Base-by-base conservation (phyloP, 192 early-diverging fungal species). In the Rhizophagus prolifer region DNA sequence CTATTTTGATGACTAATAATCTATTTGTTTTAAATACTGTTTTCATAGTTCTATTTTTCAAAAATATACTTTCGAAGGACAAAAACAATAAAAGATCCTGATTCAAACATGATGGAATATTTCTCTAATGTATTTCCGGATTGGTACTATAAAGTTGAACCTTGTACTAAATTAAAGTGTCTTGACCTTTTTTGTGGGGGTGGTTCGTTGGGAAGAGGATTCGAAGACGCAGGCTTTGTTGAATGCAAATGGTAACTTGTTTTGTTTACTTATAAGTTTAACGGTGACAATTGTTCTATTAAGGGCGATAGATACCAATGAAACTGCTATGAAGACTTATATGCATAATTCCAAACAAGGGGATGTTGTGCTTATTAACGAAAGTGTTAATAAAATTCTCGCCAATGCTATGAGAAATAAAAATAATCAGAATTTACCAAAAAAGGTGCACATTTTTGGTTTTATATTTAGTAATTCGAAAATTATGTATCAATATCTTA, bases 111-210 rank as follows among this genome's bases (percentile, higher is more conserved):
- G 23, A 60, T 41, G 10, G 63, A 79, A 25, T 19, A 79, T 26
- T 19, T 77, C 14, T 23, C 38, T 9, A 69, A 14, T 5, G 54
- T 16, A 9, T 64, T 72, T 64, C 23, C 54, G 9, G 14, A 28
- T 28, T 73, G 75, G 30, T 63, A 14, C 21, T 30, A 74, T 13
- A 72, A 73, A 41, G 34, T 65, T 34, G 72, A 21, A 61, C n/a
- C 26, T 30, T 44, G 28, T 63, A 26, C 10, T 8, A 60, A 74
- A 26, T 41, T 79, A 50, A 65, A 62, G 9, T 21, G 70, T 10
- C 58, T 81, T 10, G 80, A 81, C 46, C 59, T 81, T 28, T 81
- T 77, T 64, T 81, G 80, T 54, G 80, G 80, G 7, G 70, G 80
- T 66, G 80, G 80, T 34, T 78, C 63, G 7, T 71, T 81, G 6